Conservation (phyloP, 768 basidiomycete genomes). For the Termitomyces bulborhizus region DNA sequence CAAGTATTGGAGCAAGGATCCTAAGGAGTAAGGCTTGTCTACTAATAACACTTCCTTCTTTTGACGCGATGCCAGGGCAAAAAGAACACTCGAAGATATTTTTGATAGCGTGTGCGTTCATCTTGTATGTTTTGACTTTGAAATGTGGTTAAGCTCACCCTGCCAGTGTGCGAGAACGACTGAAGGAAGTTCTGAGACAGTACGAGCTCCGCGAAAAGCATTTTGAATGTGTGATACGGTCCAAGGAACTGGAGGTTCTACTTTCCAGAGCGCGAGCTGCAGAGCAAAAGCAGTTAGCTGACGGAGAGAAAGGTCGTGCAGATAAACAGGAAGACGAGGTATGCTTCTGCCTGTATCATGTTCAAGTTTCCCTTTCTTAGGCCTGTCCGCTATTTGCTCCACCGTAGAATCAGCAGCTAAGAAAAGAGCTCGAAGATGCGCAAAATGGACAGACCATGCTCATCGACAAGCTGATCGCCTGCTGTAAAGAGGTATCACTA, state of each 20-base stretch:
- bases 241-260: conserved; percentile 86
- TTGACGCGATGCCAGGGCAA: conserved; percentile 43
- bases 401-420: conserved; percentile 56
- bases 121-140: background rate
- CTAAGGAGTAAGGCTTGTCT: conserved; percentile 51
- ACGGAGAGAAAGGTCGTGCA: conserved; percentile 63
- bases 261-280: conserved; percentile 83
- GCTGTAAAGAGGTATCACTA: conserved; percentile 76
- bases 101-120: conserved; percentile 76
- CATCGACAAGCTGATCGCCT: conserved; percentile 78
- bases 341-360: conserved; percentile 20
- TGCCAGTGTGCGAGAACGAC: conserved; percentile 70
- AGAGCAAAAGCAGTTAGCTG: conserved; percentile 79
- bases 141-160: background rate
- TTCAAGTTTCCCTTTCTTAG: conserved; percentile 10
- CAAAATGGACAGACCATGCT: conserved; percentile 74
- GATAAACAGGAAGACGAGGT: conserved; percentile 75
- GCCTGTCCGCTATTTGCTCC: background rate
- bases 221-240: conserved; percentile 88
- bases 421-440: conserved; percentile 74
- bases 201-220: conserved; percentile 89
- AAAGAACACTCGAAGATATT: conserved; percentile 71
- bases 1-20: conserved; percentile 79
- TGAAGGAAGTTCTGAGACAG: conserved; percentile 82
- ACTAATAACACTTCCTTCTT: background rate